phyloP scores from a whole-genome alignment of 2,329 filamentous ascomycete species.

The Verticillium klebahnii region DNA sequence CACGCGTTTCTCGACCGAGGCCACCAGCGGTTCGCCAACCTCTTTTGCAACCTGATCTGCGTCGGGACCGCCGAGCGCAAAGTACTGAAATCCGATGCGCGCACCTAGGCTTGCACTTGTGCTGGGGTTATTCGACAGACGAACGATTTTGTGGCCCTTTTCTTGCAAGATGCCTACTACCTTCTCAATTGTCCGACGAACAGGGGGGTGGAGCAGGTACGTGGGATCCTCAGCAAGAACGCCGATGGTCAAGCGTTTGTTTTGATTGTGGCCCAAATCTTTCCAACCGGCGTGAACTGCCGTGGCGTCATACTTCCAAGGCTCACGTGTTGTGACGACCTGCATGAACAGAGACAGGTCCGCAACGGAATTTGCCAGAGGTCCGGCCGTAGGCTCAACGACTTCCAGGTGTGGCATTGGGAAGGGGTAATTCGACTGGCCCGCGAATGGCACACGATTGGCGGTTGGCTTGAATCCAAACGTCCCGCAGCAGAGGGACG shows the following conservation, averaged over 20 bases:
- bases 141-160: conserved; percentile 40
- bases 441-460: conserved; percentile 18
- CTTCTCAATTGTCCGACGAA: conserved; percentile 36
- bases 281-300: conserved; percentile 42
- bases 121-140: conserved; percentile 21
- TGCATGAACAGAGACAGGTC: conserved; percentile 36
- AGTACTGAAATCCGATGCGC: conserved; percentile 34
- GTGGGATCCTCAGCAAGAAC: conserved; percentile 40
- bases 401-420: conserved; percentile 12
- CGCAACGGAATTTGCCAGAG: conserved; percentile 33
- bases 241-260: conserved; percentile 37
- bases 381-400: conserved; percentile 34
- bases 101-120: conserved; percentile 21
- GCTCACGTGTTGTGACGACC: conserved; percentile 29
- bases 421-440: conserved; percentile 5
- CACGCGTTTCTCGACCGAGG: conserved; percentile 24
- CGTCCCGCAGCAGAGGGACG: conserved; percentile 37
- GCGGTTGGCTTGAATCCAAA: conserved; percentile 38
- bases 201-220: conserved; percentile 45
- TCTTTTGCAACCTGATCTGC: conserved; percentile 23
- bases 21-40: conserved; percentile 36
- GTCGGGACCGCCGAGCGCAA: conserved; percentile 25
- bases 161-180: conserved; percentile 31
- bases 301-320: conserved; percentile 40
- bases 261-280: conserved; percentile 9